Evolutionary conservation across 352 stramenopile genomes (phyloP).

Genomic region (Salisapilia sapeloensis): DNA sequence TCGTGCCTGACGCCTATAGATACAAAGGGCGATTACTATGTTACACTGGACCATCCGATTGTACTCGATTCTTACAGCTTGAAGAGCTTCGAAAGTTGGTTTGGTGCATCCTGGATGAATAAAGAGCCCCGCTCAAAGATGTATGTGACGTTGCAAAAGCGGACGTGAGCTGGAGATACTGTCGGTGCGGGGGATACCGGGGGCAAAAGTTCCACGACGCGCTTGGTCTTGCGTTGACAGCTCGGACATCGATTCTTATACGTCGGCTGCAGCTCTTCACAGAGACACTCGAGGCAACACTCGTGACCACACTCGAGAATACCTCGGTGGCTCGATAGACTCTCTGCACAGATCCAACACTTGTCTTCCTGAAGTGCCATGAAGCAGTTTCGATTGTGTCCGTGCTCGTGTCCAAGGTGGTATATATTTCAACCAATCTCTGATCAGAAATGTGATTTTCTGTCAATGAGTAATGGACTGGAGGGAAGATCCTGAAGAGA

Average conservation of each 20-base stretch:
- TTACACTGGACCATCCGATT: background rate
- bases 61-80: constrained; percentile 26
- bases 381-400: too few species aligned
- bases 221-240: constrained; percentile 37
- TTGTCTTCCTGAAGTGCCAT: too few species aligned
- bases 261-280: constrained; percentile 18
- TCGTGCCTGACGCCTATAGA: constrained; percentile 37
- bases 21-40: constrained; percentile 1
- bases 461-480: too few species aligned
- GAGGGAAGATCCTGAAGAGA: too few species aligned
- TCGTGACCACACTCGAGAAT: constrained; percentile 69
- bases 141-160: constrained; percentile 72
- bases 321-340: too few species aligned
- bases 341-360: too few species aligned
- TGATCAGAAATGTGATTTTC: too few species aligned
- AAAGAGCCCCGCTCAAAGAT: constrained; percentile 66
- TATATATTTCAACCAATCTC: too few species aligned
- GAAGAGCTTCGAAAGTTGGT: constrained; percentile 44
- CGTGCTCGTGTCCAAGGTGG: too few species aligned
- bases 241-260: constrained; percentile 51
- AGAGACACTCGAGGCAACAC: constrained; percentile 62
- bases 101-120: constrained; percentile 47
- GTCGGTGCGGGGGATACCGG: constrained; percentile 1
- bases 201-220: constrained; percentile 31
- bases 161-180: constrained; percentile 31